Conservation (phyloP, 805 yeast species). For the Babjeviella inositovora region DNA sequence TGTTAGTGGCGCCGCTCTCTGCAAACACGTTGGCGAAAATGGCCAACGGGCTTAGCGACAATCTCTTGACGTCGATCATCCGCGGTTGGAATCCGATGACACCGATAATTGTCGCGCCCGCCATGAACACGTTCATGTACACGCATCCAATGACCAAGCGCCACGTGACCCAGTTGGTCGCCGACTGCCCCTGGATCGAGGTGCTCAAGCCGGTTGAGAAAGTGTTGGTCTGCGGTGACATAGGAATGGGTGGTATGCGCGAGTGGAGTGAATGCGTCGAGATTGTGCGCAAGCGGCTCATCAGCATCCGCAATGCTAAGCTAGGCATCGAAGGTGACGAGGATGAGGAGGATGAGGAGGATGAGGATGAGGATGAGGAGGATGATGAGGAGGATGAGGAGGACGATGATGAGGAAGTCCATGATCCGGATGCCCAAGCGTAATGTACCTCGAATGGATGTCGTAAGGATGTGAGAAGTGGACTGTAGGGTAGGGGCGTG, state of each 20-base stretch:
- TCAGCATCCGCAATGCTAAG: constrained; percentile 10
- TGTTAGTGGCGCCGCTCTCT: constrained; percentile 26
- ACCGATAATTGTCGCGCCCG: constrained; percentile 28
- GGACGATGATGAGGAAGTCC: constrained; percentile 17
- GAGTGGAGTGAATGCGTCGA: constrained; percentile 29
- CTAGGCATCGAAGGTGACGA: constrained; percentile 10
- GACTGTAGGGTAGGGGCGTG: too few relatives aligned
- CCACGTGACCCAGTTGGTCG: constrained; percentile 15
- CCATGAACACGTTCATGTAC: constrained; percentile 30
- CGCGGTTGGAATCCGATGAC: constrained; percentile 26
- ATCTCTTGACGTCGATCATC: constrained; percentile 21
- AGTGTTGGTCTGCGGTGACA: constrained; percentile 28
- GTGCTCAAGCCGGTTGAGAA: constrained; percentile 27
- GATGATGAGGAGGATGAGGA: constrained; percentile 20
- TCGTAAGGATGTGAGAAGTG: too few relatives aligned
- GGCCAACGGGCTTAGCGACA: constrained; percentile 25
- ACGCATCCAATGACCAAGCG: constrained; percentile 26
- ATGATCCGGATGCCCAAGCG: too few relatives aligned
- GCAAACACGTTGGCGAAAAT: constrained; percentile 27
- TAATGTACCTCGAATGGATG: too few relatives aligned
- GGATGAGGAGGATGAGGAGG: constrained; percentile 14
- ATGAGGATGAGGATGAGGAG: constrained; percentile 17
- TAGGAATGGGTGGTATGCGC: constrained; percentile 33
- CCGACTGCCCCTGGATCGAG: constrained; percentile 23
- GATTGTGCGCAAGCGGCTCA: constrained; percentile 17